These are phyloP conservation scores for Byssochlamys sp. DNA, from an alignment of 2,329 filamentous ascomycete species.

Conservation along the genomic window DNA sequence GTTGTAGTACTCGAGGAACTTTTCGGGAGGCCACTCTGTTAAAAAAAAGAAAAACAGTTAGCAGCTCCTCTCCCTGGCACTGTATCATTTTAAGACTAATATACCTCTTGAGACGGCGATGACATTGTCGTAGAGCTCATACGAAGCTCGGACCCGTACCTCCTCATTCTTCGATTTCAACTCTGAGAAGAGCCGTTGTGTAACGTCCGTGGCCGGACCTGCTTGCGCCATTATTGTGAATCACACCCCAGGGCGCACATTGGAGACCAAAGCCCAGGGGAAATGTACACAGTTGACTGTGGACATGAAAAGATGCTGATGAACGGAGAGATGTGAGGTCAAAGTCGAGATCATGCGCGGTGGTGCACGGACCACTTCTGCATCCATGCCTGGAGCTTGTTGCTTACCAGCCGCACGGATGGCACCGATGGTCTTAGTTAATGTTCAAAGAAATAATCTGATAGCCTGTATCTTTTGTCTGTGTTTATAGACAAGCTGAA, in stretches of 20 bases:
- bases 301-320: constrained; percentile 14
- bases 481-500: background rate
- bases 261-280: constrained; percentile 19
- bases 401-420: background rate
- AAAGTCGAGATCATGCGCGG: constrained; percentile 14
- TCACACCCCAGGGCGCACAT: constrained; percentile 30
- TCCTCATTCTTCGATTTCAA: constrained; percentile 49
- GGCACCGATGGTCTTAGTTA: background rate
- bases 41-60: background rate
- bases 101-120: constrained; percentile 38
- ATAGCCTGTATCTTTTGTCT: background rate
- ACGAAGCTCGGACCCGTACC: constrained; percentile 39
- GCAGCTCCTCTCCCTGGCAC: constrained; percentile 1
- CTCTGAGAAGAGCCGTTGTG: constrained; percentile 49
- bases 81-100: background rate
- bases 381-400: constrained; percentile 2
- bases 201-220: constrained; percentile 38
- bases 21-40: constrained; percentile 67
- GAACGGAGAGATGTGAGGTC: constrained; percentile 14
- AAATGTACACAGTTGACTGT: constrained; percentile 12
- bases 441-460: background rate
- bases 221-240: constrained; percentile 37
- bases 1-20: constrained; percentile 63
- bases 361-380: constrained; percentile 15
- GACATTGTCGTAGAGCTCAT: constrained; percentile 39